These are phyloP conservation scores for Taiozyma sp. DNA, from an alignment of 1,139 yeast genomes.

Conservation along the genomic window DNA sequence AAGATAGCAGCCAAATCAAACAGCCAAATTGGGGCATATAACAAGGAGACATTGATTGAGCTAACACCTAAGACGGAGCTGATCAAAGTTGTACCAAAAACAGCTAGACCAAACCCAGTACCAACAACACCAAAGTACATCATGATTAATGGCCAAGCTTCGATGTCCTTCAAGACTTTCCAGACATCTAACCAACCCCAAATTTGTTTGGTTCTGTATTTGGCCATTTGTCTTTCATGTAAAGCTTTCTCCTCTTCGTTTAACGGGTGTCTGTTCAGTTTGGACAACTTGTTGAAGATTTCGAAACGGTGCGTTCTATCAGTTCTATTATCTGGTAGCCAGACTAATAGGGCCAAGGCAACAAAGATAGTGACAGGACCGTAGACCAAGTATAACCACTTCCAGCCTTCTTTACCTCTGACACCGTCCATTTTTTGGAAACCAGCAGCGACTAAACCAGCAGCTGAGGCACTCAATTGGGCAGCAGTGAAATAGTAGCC, in stretches of 20 bases:
- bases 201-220: slow-evolving; percentile 35
- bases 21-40: slow-evolving; percentile 88
- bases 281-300: slow-evolving; percentile 13
- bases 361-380: slow-evolving; percentile 66
- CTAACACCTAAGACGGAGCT: slow-evolving; percentile 53
- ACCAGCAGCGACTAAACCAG: slow-evolving; percentile 83
- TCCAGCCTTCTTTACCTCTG: slow-evolving; percentile 75
- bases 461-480: slow-evolving; percentile 79
- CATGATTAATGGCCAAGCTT: slow-evolving; percentile 76
- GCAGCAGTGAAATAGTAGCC: slow-evolving; percentile 93
- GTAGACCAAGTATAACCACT: slow-evolving; percentile 79
- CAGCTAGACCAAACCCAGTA: slow-evolving; percentile 79
- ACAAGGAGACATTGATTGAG: slow-evolving; percentile 64
- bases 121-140: slow-evolving; percentile 95
- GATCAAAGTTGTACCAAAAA: slow-evolving; percentile 81
- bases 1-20: slow-evolving; percentile 79
- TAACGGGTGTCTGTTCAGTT: slow-evolving; percentile 33
- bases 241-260: slow-evolving; percentile 44
- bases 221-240: slow-evolving; percentile 61
- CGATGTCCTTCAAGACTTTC: slow-evolving; percentile 51
- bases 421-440: slow-evolving; percentile 76
- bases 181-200: slow-evolving; percentile 64
- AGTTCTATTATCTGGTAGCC: slow-evolving; percentile 63
- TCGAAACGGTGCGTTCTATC: slow-evolving; percentile 11
- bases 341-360: slow-evolving; percentile 66